Percentiles rank a stretch among this genome's conserved stretches.
phyloP scores from a whole-genome alignment of 2,329 filamentous ascomycete genomes.

The Fusarium xyrophilum region DNA sequence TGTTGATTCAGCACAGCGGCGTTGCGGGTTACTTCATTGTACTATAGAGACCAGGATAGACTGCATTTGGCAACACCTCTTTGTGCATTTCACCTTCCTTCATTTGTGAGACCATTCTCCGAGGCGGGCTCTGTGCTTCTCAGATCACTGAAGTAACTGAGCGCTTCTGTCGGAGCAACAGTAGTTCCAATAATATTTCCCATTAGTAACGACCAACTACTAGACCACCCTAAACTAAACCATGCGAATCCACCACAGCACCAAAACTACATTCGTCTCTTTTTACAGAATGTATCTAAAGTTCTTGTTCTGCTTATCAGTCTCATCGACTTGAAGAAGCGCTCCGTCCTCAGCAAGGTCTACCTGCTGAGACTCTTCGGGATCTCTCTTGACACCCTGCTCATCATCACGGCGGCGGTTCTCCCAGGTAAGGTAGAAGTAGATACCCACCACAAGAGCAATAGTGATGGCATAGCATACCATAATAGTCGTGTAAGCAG shows the following conservation, averaged over 20 bases:
- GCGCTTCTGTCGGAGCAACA: accelerated
- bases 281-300: slow-evolving; percentile 3
- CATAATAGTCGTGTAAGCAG: slow-evolving; percentile 2
- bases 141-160: accelerated
- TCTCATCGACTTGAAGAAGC: slow-evolving; percentile 4
- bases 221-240: accelerated
- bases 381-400: slow-evolving; percentile 8
- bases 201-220: neutral
- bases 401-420: slow-evolving; percentile 6
- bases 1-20: neutral
- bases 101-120: accelerated
- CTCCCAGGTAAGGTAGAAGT: slow-evolving; percentile 2
- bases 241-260: neutral
- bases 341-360: neutral
- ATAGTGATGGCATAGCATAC: slow-evolving; percentile 3
- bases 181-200: accelerated
- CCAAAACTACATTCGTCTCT: accelerated
- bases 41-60: neutral
- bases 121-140: accelerated
- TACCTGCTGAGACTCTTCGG: neutral
- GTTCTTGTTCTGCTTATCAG: slow-evolving; percentile 6
- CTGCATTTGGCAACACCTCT: accelerated
- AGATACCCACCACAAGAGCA: neutral
- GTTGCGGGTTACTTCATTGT: neutral
- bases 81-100: accelerated